Percentiles rank a stretch among this genome's conserved stretches.
phyloP scores from a whole-genome alignment of 495 filamentous ascomycete species.

The Evernia prunastri region DNA sequence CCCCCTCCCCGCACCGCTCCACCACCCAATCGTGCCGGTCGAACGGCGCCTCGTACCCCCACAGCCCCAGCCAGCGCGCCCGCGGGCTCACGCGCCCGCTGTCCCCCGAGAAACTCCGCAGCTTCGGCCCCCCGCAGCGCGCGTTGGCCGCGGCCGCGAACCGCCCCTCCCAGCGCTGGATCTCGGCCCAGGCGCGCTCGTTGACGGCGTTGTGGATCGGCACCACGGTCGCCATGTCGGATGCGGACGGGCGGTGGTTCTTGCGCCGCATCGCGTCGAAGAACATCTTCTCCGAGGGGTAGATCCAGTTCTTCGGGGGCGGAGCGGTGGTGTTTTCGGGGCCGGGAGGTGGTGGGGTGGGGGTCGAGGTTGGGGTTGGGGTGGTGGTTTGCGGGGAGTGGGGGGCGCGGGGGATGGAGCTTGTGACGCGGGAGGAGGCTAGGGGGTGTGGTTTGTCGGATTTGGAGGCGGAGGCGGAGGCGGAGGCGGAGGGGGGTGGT shows the following conservation, averaged over 20 bases:
- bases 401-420: slow-evolving; percentile 68
- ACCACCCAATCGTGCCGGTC: slow-evolving; percentile 98
- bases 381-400: slow-evolving; percentile 32
- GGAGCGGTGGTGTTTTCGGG: slow-evolving; percentile 61
- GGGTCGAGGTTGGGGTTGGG: slow-evolving; percentile 27
- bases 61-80: slow-evolving; percentile 68
- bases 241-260: slow-evolving; percentile 47
- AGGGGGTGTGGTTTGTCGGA: slow-evolving; percentile 31
- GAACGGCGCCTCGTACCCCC: slow-evolving; percentile 87
- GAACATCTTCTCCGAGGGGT: slow-evolving; percentile 92
- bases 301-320: slow-evolving; percentile 81
- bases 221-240: slow-evolving; percentile 81
- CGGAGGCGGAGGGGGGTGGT: slow-evolving; percentile 32
- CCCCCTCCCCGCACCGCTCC: slow-evolving; percentile 74
- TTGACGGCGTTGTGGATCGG: slow-evolving; percentile 98
- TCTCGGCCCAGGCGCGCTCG: slow-evolving; percentile 80
- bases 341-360: slow-evolving; percentile 33
- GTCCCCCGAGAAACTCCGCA: slow-evolving; percentile 35
- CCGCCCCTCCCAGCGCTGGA: slow-evolving; percentile 73
- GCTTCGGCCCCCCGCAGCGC: slow-evolving; percentile 69
- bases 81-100: slow-evolving; percentile 61
- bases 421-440: slow-evolving; percentile 64
- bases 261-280: slow-evolving; percentile 93
- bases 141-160: slow-evolving; percentile 48
- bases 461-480: slow-evolving; percentile 36